Evolutionary conservation across 371 early-diverging fungal genomes (phyloP).

Genomic region (Saksenaea vasiformis): DNA sequence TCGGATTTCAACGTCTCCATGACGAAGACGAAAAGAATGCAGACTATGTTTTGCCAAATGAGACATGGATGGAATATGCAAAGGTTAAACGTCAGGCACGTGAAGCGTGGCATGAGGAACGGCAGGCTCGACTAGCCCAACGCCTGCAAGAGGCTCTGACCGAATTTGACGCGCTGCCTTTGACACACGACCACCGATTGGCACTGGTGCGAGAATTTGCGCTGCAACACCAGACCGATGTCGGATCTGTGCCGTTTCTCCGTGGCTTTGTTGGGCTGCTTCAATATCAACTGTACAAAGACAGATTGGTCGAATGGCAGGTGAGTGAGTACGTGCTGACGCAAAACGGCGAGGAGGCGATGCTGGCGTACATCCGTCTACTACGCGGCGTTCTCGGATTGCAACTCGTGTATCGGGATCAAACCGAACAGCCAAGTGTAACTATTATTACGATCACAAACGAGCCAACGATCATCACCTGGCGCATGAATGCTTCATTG

Average conservation of each 20-base stretch:
- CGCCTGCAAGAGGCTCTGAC: slow-evolving; percentile 16
- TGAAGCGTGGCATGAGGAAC: slow-evolving; percentile 26
- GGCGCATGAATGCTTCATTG: slow-evolving; percentile 25
- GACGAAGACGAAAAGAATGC: not conserved
- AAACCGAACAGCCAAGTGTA: not conserved
- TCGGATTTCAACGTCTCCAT: slow-evolving; percentile 8
- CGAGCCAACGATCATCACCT: slow-evolving; percentile 3
- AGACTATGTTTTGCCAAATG: slow-evolving; percentile 5
- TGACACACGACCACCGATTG: slow-evolving; percentile 12
- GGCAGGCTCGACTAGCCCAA: slow-evolving; percentile 14
- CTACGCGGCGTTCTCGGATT: slow-evolving; percentile 25
- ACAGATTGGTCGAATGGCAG: slow-evolving; percentile 25
- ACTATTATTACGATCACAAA: slow-evolving; percentile 9
- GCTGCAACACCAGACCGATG: slow-evolving; percentile 11
- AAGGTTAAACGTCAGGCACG: slow-evolving; percentile 20
- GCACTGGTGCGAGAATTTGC: slow-evolving; percentile 19
- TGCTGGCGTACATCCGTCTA: slow-evolving; percentile 22
- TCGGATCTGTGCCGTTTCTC: slow-evolving; percentile 26
- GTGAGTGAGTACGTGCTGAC: slow-evolving; percentile 26
- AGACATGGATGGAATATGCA: slow-evolving; percentile 3
- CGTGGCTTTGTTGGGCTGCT: slow-evolving; percentile 24
- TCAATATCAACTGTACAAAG: slow-evolving; percentile 21
- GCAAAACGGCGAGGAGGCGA: slow-evolving; percentile 29
- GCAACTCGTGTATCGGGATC: slow-evolving; percentile 16
- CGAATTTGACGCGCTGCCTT: not conserved